Evolutionary conservation across 148 eudicot species (phyloP), one percentile per base, ranked within the genome.

Genomic region (Rhododendron ovatum): DNA sequence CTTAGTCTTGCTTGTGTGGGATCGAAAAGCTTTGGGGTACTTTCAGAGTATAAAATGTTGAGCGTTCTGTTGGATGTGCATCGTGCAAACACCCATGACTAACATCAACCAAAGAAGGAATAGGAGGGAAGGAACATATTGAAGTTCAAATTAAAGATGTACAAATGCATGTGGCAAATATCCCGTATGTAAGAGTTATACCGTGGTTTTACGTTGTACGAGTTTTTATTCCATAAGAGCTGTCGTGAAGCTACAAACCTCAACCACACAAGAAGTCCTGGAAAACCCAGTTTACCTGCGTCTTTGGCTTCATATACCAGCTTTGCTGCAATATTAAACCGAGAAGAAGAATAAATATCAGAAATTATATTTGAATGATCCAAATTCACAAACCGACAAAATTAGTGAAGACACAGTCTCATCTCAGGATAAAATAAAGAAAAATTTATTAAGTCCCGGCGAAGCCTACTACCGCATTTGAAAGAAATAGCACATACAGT

Each of bases 221-320:
- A 97, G 83, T 94, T 95, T 91, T 95, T 97, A 87, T 97, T 97
- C 99, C 99, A 97, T 88, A 94, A 91, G 80, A 97, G 93, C 90
- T 97, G 99, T 87, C 98, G 92, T 84, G 98, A 93, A 47, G 99
- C 98, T 98, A 97, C 94, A 85, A 93, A 97, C 88, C 99, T 93
- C 98, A 97, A 93, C 99, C 99, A 97, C 82, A 97, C 99, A 87
- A 97, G 91, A 86, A 94, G 91, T 69, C 93, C 99, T 78, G 98
- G 96, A 91, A 97, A 94, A 53, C 99, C 99, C 80, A 93, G 86
- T 87, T 94, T 91, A 85, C 98, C 99, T 89, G 95, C 94, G 57
- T 87, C 87, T 78, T 89, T 88, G 41, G 99, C 99, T 88, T 93
- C 93, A 83, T 91, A 92, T 67, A 94, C 90, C 93, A 94, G 89